These are phyloP conservation scores for Fragilariopsis cylindrus DNA, from an alignment of 108 stramenopile genomes.

Conservation along the genomic window DNA sequence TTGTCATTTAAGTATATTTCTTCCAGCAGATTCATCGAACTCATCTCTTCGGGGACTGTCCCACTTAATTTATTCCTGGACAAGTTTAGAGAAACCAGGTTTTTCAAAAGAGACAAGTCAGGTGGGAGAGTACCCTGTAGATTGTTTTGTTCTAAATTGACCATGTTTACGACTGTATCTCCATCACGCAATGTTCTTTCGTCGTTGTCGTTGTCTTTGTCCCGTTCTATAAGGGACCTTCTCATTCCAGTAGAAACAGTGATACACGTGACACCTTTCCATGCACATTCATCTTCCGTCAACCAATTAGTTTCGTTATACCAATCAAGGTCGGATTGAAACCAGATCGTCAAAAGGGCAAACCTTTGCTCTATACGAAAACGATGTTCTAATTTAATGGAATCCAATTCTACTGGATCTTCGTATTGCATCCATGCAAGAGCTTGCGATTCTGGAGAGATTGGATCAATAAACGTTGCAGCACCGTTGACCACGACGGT, in stretches of 20 bases:
- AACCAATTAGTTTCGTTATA: conserved; percentile 55
- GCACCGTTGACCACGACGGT: conserved; percentile 22
- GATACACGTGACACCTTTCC: conserved; percentile 53
- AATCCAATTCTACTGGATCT: conserved; percentile 33
- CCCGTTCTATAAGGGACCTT: not conserved
- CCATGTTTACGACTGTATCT: conserved; percentile 37
- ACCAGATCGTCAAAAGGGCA: conserved; percentile 66
- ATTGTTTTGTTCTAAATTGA: conserved; percentile 28
- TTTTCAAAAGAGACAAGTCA: conserved; percentile 10
- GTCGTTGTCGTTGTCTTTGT: not conserved
- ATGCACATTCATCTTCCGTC: conserved; percentile 66
- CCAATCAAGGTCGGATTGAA: conserved; percentile 35
- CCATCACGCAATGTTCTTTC: conserved; percentile 32
- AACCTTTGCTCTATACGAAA: conserved; percentile 59
- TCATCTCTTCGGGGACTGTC: conserved; percentile 21
- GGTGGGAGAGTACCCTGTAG: conserved; percentile 28
- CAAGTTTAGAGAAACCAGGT: conserved; percentile 28
- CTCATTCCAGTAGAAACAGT: not conserved
- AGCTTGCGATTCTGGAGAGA: conserved; percentile 55
- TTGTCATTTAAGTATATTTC: conserved; percentile 48
- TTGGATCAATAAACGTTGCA: conserved; percentile 20
- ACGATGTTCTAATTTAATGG: conserved; percentile 17
- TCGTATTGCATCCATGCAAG: conserved; percentile 49
- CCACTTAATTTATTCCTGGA: conserved; percentile 36
- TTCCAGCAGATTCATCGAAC: conserved; percentile 6